Evolutionary conservation across 768 basidiomycete species (phyloP).

Genomic region (Tephrocybe sp.): DNA sequence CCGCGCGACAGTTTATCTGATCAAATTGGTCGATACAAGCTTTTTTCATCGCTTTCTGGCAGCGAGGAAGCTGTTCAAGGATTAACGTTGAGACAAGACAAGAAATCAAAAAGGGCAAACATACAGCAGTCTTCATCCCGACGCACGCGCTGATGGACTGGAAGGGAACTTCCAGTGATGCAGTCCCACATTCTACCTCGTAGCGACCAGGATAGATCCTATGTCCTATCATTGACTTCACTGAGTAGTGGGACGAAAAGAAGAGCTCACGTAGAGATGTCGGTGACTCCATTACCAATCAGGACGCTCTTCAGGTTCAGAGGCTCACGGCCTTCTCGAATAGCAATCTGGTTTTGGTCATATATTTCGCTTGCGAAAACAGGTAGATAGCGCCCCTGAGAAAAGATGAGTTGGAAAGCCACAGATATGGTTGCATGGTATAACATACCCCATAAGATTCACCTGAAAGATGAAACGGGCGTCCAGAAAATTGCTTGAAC

Average conservation of each 20-base stretch:
- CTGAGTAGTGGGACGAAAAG: not conserved
- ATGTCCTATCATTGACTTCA: conserved; percentile 2
- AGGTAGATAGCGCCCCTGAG: conserved; percentile 65
- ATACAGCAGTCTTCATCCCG: conserved; percentile 59
- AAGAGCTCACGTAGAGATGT: conserved; percentile 38
- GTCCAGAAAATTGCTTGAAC: conserved; percentile 67
- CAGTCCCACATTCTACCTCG: conserved; percentile 59
- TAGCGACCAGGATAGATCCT: conserved; percentile 47
- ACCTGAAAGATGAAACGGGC: conserved; percentile 70
- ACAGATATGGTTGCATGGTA: not conserved
- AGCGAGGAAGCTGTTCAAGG: conserved; percentile 58
- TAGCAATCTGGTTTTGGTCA: conserved; percentile 60
- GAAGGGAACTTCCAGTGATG: conserved; percentile 52
- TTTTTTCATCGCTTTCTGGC: conserved; percentile 52
- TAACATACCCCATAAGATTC: conserved; percentile 71
- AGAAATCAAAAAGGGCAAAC: conserved; percentile 15
- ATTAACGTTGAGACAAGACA: not conserved
- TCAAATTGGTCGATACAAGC: conserved; percentile 69
- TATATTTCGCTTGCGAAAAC: conserved; percentile 76
- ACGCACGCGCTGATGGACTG: conserved; percentile 51
- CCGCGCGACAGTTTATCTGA: conserved; percentile 62
- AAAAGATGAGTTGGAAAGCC: conserved; percentile 11
- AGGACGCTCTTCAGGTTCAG: conserved; percentile 67
- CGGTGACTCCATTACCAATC: conserved; percentile 61
- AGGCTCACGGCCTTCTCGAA: conserved; percentile 49